These are phyloP conservation scores for Calonectria pseudoturangicola DNA, from an alignment of 2,329 filamentous ascomycete genomes.

Conservation along the genomic window DNA sequence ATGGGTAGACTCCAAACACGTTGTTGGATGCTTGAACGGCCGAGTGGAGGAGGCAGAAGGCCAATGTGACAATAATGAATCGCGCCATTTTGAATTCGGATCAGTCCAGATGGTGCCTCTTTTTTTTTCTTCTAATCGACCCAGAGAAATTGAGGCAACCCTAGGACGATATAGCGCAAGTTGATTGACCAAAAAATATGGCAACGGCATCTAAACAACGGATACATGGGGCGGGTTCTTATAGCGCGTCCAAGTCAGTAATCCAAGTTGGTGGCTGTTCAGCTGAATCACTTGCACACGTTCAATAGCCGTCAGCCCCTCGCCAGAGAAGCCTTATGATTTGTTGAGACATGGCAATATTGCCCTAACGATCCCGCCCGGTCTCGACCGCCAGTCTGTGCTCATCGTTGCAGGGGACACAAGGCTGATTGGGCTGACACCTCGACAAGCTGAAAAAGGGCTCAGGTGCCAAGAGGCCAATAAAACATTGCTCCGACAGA, in stretches of 20 bases:
- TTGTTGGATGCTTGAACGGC: slow-evolving; percentile 9
- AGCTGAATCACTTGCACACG: background rate
- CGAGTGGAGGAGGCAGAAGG: slow-evolving; percentile 16
- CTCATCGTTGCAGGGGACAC: background rate
- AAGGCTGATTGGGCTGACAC: slow-evolving; percentile 14
- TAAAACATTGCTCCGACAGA: background rate
- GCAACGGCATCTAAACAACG: background rate
- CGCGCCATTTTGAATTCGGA: slow-evolving; percentile 10
- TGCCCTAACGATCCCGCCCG: background rate
- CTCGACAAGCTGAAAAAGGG: background rate
- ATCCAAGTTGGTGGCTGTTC: background rate
- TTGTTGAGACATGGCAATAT: background rate
- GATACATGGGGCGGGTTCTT: background rate
- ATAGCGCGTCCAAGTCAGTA: background rate
- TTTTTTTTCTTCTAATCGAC: background rate
- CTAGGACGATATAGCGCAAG: background rate
- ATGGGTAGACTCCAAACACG: slow-evolving; percentile 23
- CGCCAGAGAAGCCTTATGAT: background rate
- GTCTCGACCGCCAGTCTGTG: background rate
- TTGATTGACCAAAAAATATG: background rate
- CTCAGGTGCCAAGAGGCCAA: background rate
- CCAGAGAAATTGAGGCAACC: background rate
- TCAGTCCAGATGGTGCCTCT: background rate
- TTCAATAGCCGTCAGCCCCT: background rate
- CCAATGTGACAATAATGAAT: slow-evolving; percentile 6